Percentiles rank a stretch among this genome's conserved stretches.
phyloP scores from a whole-genome alignment of 306 rosid genomes.

The Datisca glomerata region DNA sequence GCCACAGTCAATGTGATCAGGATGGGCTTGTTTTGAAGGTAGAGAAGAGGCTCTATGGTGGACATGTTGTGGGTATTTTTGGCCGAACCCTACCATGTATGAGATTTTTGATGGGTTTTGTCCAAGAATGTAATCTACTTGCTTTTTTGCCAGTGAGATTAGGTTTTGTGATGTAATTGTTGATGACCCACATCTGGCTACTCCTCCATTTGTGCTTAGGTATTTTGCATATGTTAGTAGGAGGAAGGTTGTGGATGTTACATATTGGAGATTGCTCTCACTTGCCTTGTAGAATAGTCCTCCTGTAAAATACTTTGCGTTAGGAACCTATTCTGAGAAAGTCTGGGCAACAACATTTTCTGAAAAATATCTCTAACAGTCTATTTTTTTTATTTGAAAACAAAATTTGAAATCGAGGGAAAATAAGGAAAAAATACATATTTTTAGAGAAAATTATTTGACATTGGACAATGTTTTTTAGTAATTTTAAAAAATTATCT shows the following conservation, averaged over 20 bases:
- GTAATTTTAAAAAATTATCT: too few relatives aligned
- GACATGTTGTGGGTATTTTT: conserved; percentile 42
- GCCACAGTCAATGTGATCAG: conserved; percentile 34
- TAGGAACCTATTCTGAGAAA: too few relatives aligned
- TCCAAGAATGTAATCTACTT: conserved; percentile 78
- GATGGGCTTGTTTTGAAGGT: conserved; percentile 35
- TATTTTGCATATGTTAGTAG: conserved; percentile 53
- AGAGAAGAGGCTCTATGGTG: conserved; percentile 84
- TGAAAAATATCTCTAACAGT: too few relatives aligned
- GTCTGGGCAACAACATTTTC: too few relatives aligned
- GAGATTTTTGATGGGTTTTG: conserved; percentile 58
- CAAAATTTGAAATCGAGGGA: too few relatives aligned
- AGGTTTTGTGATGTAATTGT: conserved; percentile 29
- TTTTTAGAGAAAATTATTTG: too few relatives aligned
- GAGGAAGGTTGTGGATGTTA: conserved; percentile 50
- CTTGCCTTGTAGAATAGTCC: conserved; percentile 67
- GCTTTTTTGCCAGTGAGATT: conserved; percentile 43
- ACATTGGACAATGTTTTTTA: too few relatives aligned
- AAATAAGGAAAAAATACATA: too few relatives aligned
- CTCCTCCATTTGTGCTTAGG: conserved; percentile 26
- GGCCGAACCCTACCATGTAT: conserved; percentile 83
- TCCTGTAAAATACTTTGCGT: conserved; percentile 45
- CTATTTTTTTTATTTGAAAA: too few relatives aligned
- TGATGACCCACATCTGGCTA: conserved; percentile 34
- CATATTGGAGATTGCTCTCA: conserved; percentile 76